phyloP scores from a whole-genome alignment of 2,329 filamentous ascomycete genomes.

The Colletotrichum brevisporum region DNA sequence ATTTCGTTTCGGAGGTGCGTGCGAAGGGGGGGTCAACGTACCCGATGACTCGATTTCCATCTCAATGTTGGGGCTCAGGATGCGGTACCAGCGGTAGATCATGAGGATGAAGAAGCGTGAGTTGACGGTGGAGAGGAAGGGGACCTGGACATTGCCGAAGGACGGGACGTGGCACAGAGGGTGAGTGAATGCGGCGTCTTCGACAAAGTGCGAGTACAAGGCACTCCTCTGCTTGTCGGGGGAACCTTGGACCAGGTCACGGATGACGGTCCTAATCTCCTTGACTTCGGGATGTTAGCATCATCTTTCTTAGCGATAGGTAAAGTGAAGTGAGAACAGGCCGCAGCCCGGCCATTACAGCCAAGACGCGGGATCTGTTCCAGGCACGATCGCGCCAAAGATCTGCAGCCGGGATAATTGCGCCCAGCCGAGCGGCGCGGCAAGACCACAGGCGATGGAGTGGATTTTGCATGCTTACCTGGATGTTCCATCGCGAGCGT shows the following conservation, averaged over 20 bases:
- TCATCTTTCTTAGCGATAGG: not conserved
- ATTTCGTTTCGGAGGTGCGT: not conserved
- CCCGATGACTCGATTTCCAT: slow-evolving; percentile 73
- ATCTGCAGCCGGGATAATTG: slow-evolving; percentile 1
- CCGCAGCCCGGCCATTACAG: too few relatives aligned
- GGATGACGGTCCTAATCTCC: slow-evolving; percentile 78
- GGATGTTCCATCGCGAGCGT: slow-evolving; percentile 34
- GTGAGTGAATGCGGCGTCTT: slow-evolving; percentile 80
- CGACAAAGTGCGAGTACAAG: slow-evolving; percentile 81
- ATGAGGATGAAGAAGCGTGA: slow-evolving; percentile 77
- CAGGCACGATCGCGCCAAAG: not conserved
- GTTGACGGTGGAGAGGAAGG: slow-evolving; percentile 59
- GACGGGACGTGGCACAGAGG: slow-evolving; percentile 81
- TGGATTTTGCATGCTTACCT: slow-evolving; percentile 21
- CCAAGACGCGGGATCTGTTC: too few relatives aligned
- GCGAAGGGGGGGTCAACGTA: slow-evolving; percentile 46
- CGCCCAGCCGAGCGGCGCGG: not conserved
- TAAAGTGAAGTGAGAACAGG: too few relatives aligned
- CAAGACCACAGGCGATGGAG: not conserved
- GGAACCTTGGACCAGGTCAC: slow-evolving; percentile 75
- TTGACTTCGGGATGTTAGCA: slow-evolving; percentile 51
- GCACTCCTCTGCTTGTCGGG: slow-evolving; percentile 75
- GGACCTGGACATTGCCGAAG: slow-evolving; percentile 59
- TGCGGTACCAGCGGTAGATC: slow-evolving; percentile 89
- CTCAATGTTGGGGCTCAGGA: slow-evolving; percentile 81